These are phyloP conservation scores for Nicotiana tabacum DNA, from an alignment of 257 asterid species.

Conservation along the genomic window DNA sequence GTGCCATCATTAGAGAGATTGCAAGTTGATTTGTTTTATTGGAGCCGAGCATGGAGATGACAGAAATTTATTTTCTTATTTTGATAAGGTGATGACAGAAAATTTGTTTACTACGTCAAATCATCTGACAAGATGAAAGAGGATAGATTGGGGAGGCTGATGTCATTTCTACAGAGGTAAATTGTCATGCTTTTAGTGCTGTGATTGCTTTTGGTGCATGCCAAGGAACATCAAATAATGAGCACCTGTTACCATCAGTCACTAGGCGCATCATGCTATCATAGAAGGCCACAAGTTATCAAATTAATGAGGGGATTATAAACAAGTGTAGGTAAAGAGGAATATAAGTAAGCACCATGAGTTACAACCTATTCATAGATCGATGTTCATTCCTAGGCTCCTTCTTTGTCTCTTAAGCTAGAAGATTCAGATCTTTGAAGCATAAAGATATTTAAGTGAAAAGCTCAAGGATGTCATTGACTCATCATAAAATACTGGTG, in stretches of 20 bases:
- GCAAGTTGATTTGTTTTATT: not conserved
- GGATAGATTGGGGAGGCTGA: not conserved
- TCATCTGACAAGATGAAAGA: not conserved
- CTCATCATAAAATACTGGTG: not conserved
- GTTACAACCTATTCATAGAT: not conserved
- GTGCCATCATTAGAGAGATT: not conserved
- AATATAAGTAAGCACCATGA: not conserved
- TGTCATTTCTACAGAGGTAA: not conserved
- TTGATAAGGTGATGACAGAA: not conserved
- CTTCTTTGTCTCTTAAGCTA: not conserved
- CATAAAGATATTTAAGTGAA: not conserved
- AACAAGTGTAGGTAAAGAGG: not conserved
- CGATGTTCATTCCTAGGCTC: not conserved
- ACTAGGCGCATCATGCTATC: not conserved
- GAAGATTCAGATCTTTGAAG: not conserved
- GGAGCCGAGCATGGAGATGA: not conserved
- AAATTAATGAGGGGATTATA: constrained; percentile 4
- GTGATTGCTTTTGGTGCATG: constrained; percentile 2
- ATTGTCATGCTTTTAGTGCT: not conserved
- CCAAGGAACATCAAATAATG: not conserved
- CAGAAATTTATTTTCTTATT: no score
- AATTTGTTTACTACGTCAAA: not conserved
- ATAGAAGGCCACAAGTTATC: not conserved
- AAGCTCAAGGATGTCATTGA: not conserved
- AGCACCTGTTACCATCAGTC: not conserved